A percentile compares a stretch with the other conserved stretches of the same genome.
These are phyloP conservation scores for Ceratocystis lukuohia DNA, from an alignment of 2,329 filamentous ascomycete genomes.

Conservation along the genomic window DNA sequence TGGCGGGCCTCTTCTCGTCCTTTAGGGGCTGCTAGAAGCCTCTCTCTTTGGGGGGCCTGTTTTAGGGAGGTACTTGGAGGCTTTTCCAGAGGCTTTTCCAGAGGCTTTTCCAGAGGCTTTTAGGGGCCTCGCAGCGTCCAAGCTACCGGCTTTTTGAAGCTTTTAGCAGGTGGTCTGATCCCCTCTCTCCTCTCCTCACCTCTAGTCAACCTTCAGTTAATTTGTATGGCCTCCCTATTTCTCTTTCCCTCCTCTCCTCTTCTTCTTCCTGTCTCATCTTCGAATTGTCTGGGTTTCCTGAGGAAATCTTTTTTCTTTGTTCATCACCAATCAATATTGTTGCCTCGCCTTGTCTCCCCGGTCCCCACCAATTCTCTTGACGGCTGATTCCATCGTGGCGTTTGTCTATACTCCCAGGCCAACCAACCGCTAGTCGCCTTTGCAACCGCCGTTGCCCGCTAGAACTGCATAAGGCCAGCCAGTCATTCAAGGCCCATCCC, in stretches of 20 bases:
- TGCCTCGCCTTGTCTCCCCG: too few relatives aligned
- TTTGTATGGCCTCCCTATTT: not conserved
- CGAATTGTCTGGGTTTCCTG: too few relatives aligned
- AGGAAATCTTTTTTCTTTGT: too few relatives aligned
- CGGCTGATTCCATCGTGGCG: not conserved
- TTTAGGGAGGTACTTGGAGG: not conserved
- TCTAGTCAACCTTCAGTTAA: not conserved
- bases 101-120: not conserved
- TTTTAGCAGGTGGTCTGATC: slow-evolving; percentile 9
- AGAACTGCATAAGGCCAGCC: slow-evolving; percentile 6
- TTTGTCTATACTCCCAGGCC: not conserved
- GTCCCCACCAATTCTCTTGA: too few relatives aligned
- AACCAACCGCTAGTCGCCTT: not conserved
- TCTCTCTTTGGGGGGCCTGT: not conserved
- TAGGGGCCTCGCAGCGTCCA: slow-evolving; percentile 1
- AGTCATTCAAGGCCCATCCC: slow-evolving; percentile 14
- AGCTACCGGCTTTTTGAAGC: not conserved
- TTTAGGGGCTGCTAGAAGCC: too few relatives aligned
- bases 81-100: too few relatives aligned
- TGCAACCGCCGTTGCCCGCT: not conserved
- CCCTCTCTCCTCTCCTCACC: not conserved
- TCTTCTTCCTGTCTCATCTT: not conserved
- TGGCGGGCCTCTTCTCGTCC: too few relatives aligned
- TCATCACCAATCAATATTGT: too few relatives aligned
- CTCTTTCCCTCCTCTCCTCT: not conserved